Conservation (phyloP, 2,329 filamentous ascomycete species). For the Trichoderma sp. region DNA sequence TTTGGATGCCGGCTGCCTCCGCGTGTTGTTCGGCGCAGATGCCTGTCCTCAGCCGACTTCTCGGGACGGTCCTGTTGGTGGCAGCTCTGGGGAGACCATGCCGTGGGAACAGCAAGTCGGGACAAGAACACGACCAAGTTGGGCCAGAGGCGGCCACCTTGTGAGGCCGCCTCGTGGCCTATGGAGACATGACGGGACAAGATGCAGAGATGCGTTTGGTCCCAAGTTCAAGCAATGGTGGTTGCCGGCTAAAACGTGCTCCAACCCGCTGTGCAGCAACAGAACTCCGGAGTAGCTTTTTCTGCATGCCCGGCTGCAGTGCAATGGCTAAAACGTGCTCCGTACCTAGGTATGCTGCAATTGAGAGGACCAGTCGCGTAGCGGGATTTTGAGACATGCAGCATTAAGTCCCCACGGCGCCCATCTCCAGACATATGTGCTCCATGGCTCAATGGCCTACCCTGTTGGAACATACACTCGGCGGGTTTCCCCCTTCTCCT, state of each 20-base stretch:
- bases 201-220: conserved; percentile 7
- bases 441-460: neutral
- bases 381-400: neutral
- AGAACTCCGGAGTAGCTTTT: neutral
- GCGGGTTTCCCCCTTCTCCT: neutral
- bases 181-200: conserved; percentile 14
- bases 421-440: neutral
- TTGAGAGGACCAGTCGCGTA: neutral
- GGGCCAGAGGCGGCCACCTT: neutral
- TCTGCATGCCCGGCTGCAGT: neutral
- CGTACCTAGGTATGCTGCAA: neutral
- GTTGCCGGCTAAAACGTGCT: conserved; percentile 4
- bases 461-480: neutral
- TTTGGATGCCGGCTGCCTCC: conserved; percentile 15
- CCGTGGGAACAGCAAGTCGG: neutral
- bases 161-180: conserved; percentile 21
- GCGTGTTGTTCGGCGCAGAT: neutral
- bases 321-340: neutral
- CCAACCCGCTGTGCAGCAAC: neutral
- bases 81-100: neutral
- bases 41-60: neutral
- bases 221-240: conserved; percentile 2
- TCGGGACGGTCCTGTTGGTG: neutral
- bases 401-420: neutral
- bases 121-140: neutral